Base-by-base conservation (phyloP, 2,329 filamentous ascomycete species). In the Pseudogymnoascus destructans region DNA sequence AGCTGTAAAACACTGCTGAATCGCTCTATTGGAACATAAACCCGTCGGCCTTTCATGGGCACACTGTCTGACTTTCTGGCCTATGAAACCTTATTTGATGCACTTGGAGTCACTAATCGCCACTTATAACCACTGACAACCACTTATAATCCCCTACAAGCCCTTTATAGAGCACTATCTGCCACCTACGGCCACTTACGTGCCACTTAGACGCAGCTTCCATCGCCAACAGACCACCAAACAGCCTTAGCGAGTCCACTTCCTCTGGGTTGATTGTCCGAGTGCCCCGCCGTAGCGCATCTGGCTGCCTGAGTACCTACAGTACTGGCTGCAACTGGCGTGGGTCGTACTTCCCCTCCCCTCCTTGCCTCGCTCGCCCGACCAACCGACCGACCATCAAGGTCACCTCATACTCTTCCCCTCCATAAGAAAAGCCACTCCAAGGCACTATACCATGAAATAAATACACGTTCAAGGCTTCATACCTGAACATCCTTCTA, bases 341-440 rank as follows among this genome's bases (percentile, higher is more conserved):
- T 49, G 21, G 42, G 42, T 49, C 42, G 42, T 49, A 49, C 46
- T 52, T 52, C 46, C 46, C 46, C 25, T 52, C 46, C 46, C 19
- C 46, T 30, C 46, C 27, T 30, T 30, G 27, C 27, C 25, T 17
- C 46, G n/a, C 46, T 15, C 13, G 42, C 27, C 46, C 13, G 46
- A 17, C 46, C 46, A 52, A 30, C 25, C 13, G 42, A 49, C 46
- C 13, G 46, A 17, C 46, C 46, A 52, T 52, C 46, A 52, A 52
- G 46, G 46, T 52, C 46, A 52, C 46, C 46, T 52, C 46, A 52
- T 52, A 30, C 15, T 11, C n/a, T 17, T 10, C 46, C 42, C 46
- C 25, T 52, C 46, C 46, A 19, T 52, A 25, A 21, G 40, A 52
- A 15, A 42, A 30, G 42, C n/a, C 42, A 30, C 9, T 17, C 30